These are phyloP conservation scores for Anaeromyces robustus DNA, from an alignment of 192 early-diverging fungal species.

Conservation along the genomic window DNA sequence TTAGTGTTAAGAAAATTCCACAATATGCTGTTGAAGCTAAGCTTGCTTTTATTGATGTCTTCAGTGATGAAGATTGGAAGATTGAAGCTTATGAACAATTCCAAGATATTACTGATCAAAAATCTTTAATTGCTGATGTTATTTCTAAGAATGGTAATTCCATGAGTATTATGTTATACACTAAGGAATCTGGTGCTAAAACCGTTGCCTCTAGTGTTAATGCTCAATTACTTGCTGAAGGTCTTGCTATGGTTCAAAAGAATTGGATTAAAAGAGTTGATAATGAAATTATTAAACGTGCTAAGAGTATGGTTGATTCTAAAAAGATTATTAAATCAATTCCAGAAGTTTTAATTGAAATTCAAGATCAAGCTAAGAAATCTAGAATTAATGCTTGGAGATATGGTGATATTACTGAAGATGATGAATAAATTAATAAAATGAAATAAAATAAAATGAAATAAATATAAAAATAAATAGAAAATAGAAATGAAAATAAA, in stretches of 20 bases:
- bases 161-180: slow-evolving; percentile 20
- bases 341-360: slow-evolving; percentile 43
- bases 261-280: slow-evolving; percentile 17
- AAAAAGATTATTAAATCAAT: slow-evolving; percentile 33
- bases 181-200: slow-evolving; percentile 34
- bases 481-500: too few species aligned
- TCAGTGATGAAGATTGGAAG: slow-evolving; percentile 53
- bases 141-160: slow-evolving; percentile 7
- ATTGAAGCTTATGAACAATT: slow-evolving; percentile 54
- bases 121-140: slow-evolving; percentile 17
- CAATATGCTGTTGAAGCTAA: slow-evolving; percentile 59
- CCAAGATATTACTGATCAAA: slow-evolving; percentile 36
- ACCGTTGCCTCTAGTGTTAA: slow-evolving; percentile 48
- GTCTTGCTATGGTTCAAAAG: slow-evolving; percentile 31
- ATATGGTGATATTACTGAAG: not conserved
- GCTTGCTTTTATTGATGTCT: slow-evolving; percentile 57
- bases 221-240: slow-evolving; percentile 43
- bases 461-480: too few species aligned
- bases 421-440: not conserved
- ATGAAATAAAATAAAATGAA: too few species aligned
- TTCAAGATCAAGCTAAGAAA: slow-evolving; percentile 49
- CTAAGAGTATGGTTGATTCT: slow-evolving; percentile 12
- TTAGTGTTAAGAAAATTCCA: slow-evolving; percentile 20
- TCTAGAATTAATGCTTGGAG: slow-evolving; percentile 20
- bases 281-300: slow-evolving; percentile 5